Evolutionary conservation across 1,139 yeast genomes (phyloP).

Genomic region (Debaryomycetaceae sp.): DNA sequence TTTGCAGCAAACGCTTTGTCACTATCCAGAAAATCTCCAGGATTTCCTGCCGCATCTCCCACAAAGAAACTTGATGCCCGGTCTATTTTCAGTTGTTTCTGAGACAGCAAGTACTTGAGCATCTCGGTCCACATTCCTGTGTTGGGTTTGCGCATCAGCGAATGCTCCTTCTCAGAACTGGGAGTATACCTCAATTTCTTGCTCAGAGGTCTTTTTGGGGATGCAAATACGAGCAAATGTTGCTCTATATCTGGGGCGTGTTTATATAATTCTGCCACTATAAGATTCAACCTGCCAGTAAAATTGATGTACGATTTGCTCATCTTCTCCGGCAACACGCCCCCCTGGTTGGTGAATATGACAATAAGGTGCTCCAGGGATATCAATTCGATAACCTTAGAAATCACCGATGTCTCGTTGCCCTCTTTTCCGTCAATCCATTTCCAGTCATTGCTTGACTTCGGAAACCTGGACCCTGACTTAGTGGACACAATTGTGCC

Average conservation of each 20-base stretch:
- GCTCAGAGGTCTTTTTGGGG: conserved; percentile 52
- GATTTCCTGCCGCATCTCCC: conserved; percentile 97
- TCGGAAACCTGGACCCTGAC: conserved; percentile 53
- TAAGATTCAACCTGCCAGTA: conserved; percentile 37
- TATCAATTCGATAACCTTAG: conserved; percentile 22
- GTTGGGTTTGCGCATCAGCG: conserved; percentile 65
- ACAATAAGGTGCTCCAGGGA: conserved; percentile 43
- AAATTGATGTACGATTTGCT: conserved; percentile 55
- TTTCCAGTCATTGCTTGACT: conserved; percentile 65
- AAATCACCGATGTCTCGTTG: conserved; percentile 16
- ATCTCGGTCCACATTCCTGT: conserved; percentile 67
- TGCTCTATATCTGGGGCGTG: neutral
- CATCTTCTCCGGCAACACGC: conserved; percentile 36
- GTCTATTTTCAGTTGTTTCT: conserved; percentile 24
- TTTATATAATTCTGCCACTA: conserved; percentile 27
- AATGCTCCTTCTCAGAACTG: conserved; percentile 33
- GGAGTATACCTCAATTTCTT: conserved; percentile 14
- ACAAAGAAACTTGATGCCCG: conserved; percentile 56
- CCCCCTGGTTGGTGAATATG: conserved; percentile 88
- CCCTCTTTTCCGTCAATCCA: conserved; percentile 41
- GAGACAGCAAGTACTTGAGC: conserved; percentile 28
- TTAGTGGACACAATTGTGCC: conserved; percentile 63
- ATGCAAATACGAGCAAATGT: conserved; percentile 51
- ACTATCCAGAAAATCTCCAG: conserved; percentile 70
- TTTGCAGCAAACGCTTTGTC: conserved; percentile 67